Base-by-base conservation (phyloP, 805 yeast genomes). In the Schwanniomyces pseudopolymorphus region DNA sequence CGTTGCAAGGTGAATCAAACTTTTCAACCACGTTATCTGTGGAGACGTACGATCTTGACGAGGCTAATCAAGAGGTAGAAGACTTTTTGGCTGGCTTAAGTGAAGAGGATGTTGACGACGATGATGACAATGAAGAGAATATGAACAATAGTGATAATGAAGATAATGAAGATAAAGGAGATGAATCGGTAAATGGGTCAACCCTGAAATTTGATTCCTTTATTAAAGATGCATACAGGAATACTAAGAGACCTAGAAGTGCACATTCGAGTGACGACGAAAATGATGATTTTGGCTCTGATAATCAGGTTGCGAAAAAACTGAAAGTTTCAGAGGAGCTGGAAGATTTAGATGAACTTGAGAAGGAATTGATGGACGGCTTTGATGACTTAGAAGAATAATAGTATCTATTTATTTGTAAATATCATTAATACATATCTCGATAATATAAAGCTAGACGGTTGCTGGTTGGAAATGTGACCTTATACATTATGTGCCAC, bases 351-450 rank as follows among this genome's bases (percentile, higher is more conserved):
- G 79, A 76, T 42, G 80, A 75, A 40, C 70, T 76, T 28, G 82
- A 78, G 51, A 69, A 72, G 49, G 80, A 77, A 53, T 60, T 78
- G 39, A 60, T 77, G 68, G 84, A 55, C 54, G 81, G 82, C 27
- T 63, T 81, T 52, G 83, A 79, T 45, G 78, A 75, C 24, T 66
- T 78, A 41, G 76, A 71, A 39, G 73, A 69, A n/a, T 16, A 8
- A 24, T 24, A 24, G 16, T 22, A 22, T 24, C 20, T 38, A 16
- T n/a, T 22, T 22, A 22, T 24, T 22, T 31, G 35, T 31, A 31
- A 28, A 31, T 31, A 14, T 16, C n/a, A 16, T 31, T 16, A 31
- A 16, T 31, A 31, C 16, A 31, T 16, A 31, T 3, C 35, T 31
- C 20, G 35, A 31, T 14, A 31, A 4, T 26, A 8, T 8, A 16